Base-by-base conservation (phyloP, 106 monocot species). In the Dactylorhiza incarnata region DNA sequence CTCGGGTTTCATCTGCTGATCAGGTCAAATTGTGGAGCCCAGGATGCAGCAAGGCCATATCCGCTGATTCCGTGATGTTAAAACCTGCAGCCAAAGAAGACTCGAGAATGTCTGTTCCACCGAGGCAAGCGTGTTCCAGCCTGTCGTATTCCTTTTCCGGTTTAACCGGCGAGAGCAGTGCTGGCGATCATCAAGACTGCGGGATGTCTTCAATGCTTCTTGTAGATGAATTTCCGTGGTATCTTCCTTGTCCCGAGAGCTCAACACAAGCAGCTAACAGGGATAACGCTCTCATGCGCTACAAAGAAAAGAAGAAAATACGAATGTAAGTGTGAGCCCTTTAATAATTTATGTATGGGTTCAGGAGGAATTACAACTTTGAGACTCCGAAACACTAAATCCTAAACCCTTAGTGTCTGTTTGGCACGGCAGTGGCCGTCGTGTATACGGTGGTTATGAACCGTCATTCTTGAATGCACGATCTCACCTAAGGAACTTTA, bases 221-320 rank as follows among this genome's bases (percentile, higher is more conserved):
- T 53, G 82, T 76, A 81, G 85, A 81, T 22, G 89, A 92, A 29
- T 80, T 85, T 23, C 82, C 83, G 48, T 89, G 87, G 92, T 82
- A 74, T 45, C 43, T 74, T 75, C 44, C 87, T 72, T 78, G 91
- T 62, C 62, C 78, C 46, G 87, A 85, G 61, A 78, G 76, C n/a
- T 68, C 84, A 46, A 81, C 75, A 52, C 37, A 78, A 26, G 48
- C 75, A 54, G 82, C 85, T 82, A 82, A 24, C 61, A 85, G 92
- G 72, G 89, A 86, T 22, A 87, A 75, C 78, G 92, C 92, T 49
- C 89, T 93, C 20, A 85, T 84, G 78, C 87, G 92, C 20, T 93
- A 93, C 85, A 89, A 89, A 75, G 87, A 87, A 78, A 93, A 93
- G 82, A 93, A 87, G 84, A 93, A 93, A 81, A 54, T 44, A 20